A percentile compares a stretch with the other conserved stretches of the same genome.
phyloP scores from a whole-genome alignment of 2,329 filamentous ascomycete genomes.

The Proliferodiscus dingleyae region DNA sequence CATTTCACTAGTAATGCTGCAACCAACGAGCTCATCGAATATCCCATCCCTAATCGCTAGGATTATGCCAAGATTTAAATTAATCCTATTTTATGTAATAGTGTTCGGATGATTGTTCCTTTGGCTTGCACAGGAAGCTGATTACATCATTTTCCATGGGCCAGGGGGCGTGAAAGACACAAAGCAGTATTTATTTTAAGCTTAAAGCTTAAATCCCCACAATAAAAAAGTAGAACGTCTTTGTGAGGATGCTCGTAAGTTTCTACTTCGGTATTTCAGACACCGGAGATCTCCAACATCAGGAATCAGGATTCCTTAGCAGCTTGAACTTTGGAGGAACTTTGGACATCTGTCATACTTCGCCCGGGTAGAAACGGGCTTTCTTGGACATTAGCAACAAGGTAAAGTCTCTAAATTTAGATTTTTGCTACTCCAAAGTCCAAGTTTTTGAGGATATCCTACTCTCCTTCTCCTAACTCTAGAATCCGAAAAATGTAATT shows the following conservation, averaged over 20 bases:
- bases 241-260: background rate
- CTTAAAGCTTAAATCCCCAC: too few species aligned
- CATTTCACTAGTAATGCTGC: background rate
- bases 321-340: background rate
- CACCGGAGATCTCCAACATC: too few species aligned
- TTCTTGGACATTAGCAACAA: background rate
- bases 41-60: background rate
- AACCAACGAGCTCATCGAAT: background rate
- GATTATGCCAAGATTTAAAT: background rate
- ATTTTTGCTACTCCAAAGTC: background rate
- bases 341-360: too few species aligned
- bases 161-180: background rate
- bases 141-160: background rate
- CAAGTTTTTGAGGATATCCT: background rate
- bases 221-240: background rate
- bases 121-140: background rate
- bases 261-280: background rate
- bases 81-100: background rate
- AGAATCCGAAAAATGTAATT: background rate
- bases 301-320: background rate
- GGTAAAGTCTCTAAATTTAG: background rate
- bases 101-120: background rate
- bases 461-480: background rate
- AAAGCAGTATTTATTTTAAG: background rate
- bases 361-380: background rate